Evolutionary conservation across 2,329 filamentous ascomycete species (phyloP).

Genomic region (Fusarium veterinarium): DNA sequence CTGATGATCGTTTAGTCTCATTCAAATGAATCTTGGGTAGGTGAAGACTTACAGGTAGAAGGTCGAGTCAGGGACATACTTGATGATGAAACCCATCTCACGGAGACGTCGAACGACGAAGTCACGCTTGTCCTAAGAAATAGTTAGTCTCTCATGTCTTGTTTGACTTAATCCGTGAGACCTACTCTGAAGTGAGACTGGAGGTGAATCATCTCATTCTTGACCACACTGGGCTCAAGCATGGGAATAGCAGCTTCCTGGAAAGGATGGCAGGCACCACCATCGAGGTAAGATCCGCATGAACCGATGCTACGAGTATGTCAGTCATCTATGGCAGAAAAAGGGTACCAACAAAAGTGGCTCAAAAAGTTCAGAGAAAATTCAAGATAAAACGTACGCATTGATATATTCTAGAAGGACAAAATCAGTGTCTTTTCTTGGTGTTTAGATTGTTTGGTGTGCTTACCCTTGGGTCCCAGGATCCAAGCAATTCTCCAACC

Average conservation of each 20-base stretch:
- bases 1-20: constrained; percentile 39
- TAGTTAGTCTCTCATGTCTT: constrained; percentile 30
- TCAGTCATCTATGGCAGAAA: no score
- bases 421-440: no score
- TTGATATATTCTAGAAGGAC: no score
- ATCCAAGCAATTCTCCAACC: no score
- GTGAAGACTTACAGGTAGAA: constrained; percentile 82
- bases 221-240: constrained; percentile 87
- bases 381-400: no score
- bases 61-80: constrained; percentile 87
- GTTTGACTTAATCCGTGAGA: background rate
- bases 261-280: constrained; percentile 94
- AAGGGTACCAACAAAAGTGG: no score
- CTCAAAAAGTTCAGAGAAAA: no score
- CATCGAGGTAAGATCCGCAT: constrained; percentile 93
- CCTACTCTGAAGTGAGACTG: constrained; percentile 83
- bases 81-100: constrained; percentile 88
- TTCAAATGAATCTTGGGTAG: no score
- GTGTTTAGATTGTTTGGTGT: no score
- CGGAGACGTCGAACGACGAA: constrained; percentile 84
- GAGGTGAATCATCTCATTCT: constrained; percentile 87
- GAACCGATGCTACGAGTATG: constrained; percentile 70
- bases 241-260: constrained; percentile 93
- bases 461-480: no score
- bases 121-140: constrained; percentile 82